A percentile compares a stretch with the other conserved stretches of the same genome.
Conservation (phyloP, 2,329 filamentous ascomycete species). For the Hypomyces rosellus region DNA sequence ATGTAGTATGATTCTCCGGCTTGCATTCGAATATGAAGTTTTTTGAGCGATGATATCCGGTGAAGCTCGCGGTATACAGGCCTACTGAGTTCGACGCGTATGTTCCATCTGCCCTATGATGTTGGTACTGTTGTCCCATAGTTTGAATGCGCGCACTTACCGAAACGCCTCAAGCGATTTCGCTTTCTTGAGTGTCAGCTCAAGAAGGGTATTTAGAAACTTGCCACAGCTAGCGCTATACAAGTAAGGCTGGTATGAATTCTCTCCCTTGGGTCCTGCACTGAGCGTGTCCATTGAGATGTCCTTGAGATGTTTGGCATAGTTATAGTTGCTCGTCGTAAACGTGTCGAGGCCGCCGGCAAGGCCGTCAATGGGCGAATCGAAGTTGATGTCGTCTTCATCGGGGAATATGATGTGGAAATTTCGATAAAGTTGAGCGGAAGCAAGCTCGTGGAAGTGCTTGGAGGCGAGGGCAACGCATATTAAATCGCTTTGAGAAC, state of each 20-base stretch:
- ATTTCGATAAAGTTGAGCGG: constrained; percentile 51
- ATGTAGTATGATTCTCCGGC: constrained; percentile 50
- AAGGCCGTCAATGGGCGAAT: constrained; percentile 50
- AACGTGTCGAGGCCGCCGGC: constrained; percentile 55
- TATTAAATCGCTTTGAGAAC: constrained; percentile 46
- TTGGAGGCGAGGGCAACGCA: constrained; percentile 52
- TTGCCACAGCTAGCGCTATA: constrained; percentile 53
- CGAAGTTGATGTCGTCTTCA: constrained; percentile 46
- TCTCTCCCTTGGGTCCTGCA: constrained; percentile 46
- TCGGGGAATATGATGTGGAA: constrained; percentile 58
- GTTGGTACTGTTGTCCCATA: not conserved
- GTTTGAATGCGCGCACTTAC: constrained; percentile 29
- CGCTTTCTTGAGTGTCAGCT: constrained; percentile 50
- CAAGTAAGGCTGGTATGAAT: constrained; percentile 47
- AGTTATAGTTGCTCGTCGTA: constrained; percentile 57
- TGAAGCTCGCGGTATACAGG: constrained; percentile 53
- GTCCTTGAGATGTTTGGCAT: constrained; percentile 50
- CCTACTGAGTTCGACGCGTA: constrained; percentile 55
- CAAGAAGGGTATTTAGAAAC: constrained; percentile 56
- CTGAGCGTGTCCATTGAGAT: constrained; percentile 51
- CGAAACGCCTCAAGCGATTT: constrained; percentile 49
- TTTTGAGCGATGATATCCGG: constrained; percentile 43
- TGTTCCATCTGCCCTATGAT: constrained; percentile 48
- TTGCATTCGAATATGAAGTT: constrained; percentile 54
- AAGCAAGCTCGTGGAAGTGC: constrained; percentile 52